Evolutionary conservation across 2,329 filamentous ascomycete genomes (phyloP).

Genomic region (Alternaria metachromatica): DNA sequence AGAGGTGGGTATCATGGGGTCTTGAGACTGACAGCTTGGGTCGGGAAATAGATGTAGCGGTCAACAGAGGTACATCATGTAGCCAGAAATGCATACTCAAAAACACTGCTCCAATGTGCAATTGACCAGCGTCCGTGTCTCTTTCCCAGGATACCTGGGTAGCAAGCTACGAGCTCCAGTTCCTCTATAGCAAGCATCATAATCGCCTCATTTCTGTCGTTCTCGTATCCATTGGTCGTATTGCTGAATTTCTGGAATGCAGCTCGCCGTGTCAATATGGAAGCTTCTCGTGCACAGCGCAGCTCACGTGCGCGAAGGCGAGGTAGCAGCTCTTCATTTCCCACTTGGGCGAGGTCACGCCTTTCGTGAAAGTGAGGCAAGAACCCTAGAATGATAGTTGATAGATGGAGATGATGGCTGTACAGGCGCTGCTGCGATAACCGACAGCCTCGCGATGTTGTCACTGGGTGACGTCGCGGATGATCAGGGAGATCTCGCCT

Average conservation of each 20-base stretch:
- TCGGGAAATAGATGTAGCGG: not conserved
- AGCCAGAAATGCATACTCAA: not conserved
- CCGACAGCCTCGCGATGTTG: not conserved
- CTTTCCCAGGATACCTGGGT: not conserved
- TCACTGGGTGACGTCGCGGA: conserved; percentile 4
- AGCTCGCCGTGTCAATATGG: not conserved
- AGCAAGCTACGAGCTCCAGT: not conserved
- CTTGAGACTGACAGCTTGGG: not conserved
- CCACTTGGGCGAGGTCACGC: not conserved
- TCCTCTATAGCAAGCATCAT: not conserved
- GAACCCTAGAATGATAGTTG: too few relatives aligned
- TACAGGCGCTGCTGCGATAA: not conserved
- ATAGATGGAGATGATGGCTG: not conserved
- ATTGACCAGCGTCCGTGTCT: not conserved
- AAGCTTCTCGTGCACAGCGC: not conserved
- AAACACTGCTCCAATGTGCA: not conserved
- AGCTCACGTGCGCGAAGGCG: not conserved
- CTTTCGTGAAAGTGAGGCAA: not conserved
- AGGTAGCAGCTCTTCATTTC: not conserved
- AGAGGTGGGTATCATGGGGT: not conserved
- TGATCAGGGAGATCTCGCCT: not conserved
- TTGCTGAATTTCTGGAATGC: not conserved
- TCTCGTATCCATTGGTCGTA: not conserved
- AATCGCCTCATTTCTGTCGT: not conserved
- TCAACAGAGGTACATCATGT: not conserved